Evolutionary conservation across 371 early-diverging fungal species (phyloP), one percentile per base, ranked within the genome.

Genomic region (Lichtheimia hyalospora): DNA sequence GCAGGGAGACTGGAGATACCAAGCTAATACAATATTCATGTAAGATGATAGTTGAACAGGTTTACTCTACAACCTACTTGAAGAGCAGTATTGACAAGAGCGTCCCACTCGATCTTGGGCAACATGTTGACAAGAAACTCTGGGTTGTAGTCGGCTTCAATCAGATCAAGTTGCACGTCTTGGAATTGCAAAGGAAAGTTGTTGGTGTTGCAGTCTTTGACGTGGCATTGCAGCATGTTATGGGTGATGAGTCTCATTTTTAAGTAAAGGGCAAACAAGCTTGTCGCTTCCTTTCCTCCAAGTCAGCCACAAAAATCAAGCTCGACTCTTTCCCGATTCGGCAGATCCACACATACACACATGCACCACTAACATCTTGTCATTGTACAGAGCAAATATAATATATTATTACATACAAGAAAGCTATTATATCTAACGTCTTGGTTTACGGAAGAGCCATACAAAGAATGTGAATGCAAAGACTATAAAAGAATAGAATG

Each of bases 141-240:
- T 41, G 88, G 83, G 75, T 92, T 95, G 65, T 88, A 84, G 55
- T 97, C 98, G 21, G 91, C 91, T 58, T 90, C 92, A 62, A 86
- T 77, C 58, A 84, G 70, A 70, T 95, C 95, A 10, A 96, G 77
- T 68, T 92, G 87, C 10, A 85, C 91, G 41, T 96, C 89, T 66
- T 89, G 82, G 66, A 98, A 84, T 42, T 81, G 82, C 46, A 98
- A 85, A 15, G 98, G 98, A 66, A 91, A 98, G 83, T 91, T 92
- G 70, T 89, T 87, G 49, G 83, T 79, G 49, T 81, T 87, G 85
- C 98, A 98, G 79, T 89, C 88, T 76, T 93, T 94, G 71, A 91
- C 97, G 73, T 95, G 96, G 89, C 98, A 98, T 81, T 94, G 93
- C 53, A 98, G 86, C 95, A 98, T 92, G 81, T 98, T 98, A 84